phyloP scores from a whole-genome alignment of 1,284 basidiomycete species.

The Fomitopsis pinicola region DNA sequence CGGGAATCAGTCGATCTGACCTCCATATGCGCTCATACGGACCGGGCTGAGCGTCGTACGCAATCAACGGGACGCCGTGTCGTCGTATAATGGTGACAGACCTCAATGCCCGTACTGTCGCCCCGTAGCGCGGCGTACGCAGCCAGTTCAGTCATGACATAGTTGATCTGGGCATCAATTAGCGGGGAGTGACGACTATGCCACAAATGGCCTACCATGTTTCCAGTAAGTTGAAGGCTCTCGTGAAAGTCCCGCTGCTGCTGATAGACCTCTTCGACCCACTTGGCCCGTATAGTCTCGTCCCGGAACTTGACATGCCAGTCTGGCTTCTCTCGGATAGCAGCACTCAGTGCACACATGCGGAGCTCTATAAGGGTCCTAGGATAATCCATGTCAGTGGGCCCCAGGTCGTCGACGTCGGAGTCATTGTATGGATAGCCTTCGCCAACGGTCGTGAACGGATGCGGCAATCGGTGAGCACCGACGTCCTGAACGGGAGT shows the following conservation, averaged over 20 bases:
- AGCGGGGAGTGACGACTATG: background rate
- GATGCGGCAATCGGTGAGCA: too few relatives aligned
- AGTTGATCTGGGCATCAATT: background rate
- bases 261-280: background rate
- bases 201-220: background rate
- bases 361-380: background rate
- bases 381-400: background rate
- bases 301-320: background rate
- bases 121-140: background rate
- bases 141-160: background rate
- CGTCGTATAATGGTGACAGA: background rate
- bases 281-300: background rate
- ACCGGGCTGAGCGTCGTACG: background rate
- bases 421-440: too few relatives aligned
- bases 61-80: background rate
- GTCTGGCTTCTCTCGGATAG: background rate
- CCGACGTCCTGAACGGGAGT: too few relatives aligned
- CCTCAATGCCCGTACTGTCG: background rate
- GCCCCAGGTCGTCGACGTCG: background rate
- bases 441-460: too few relatives aligned
- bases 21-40: background rate
- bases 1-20: background rate
- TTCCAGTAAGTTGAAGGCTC: background rate
- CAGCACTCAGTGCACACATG: background rate
- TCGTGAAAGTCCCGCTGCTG: background rate